These are phyloP conservation scores for Craterostigma plantagineum DNA, from an alignment of 257 asterid genomes.

Conservation along the genomic window DNA sequence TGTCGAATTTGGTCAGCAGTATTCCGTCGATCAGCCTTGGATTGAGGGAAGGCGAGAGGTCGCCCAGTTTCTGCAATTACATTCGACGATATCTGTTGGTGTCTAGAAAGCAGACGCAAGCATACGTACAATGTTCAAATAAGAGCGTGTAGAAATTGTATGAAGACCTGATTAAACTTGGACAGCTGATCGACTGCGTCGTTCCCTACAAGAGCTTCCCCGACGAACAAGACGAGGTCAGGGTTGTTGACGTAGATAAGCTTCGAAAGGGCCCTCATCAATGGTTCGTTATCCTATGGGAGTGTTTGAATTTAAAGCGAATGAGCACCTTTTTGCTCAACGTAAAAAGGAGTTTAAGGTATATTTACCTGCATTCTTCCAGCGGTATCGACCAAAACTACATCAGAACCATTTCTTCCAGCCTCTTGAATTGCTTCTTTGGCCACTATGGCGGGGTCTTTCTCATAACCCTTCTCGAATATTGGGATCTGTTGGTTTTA, in stretches of 20 bases:
- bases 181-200: conserved; percentile 92
- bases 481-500: conserved; percentile 50
- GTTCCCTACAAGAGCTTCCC: conserved; percentile 96
- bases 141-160: not conserved
- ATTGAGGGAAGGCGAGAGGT: conserved; percentile 63
- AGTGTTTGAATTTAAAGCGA: too few relatives aligned
- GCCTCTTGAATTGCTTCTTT: conserved; percentile 98
- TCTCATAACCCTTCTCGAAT: conserved; percentile 96
- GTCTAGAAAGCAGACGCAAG: not conserved
- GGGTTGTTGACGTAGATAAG: conserved; percentile 72
- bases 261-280: conserved; percentile 97
- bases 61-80: conserved; percentile 64
- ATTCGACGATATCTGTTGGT: not conserved
- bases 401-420: conserved; percentile 72
- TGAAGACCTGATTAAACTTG: conserved; percentile 66
- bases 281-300: conserved; percentile 74
- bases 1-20: conserved; percentile 85
- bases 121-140: not conserved
- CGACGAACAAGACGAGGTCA: conserved; percentile 76
- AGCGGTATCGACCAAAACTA: conserved; percentile 95
- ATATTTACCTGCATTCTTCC: conserved; percentile 88
- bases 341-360: too few relatives aligned
- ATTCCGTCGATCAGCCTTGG: conserved; percentile 93
- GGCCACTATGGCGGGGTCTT: conserved; percentile 93
- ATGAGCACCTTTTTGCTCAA: too few relatives aligned